Conservation (phyloP, 1,139 yeast genomes). For the Eremothecium cymbalariae region DNA sequence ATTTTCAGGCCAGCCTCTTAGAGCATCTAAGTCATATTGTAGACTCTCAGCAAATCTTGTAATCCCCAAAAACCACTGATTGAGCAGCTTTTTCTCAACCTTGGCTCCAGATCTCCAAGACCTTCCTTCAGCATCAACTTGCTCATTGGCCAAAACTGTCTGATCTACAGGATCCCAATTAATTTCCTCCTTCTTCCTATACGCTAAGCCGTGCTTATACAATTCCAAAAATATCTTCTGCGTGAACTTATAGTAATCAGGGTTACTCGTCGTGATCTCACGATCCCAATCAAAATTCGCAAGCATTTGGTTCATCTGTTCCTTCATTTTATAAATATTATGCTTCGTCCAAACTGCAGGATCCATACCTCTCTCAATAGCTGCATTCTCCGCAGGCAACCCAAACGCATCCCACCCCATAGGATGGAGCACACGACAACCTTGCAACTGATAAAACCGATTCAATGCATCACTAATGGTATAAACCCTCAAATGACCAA, state of each 20-base stretch:
- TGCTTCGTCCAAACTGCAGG: constrained; percentile 77
- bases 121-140: constrained; percentile 80
- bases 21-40: constrained; percentile 48
- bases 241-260: constrained; percentile 88
- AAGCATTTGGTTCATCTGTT: constrained; percentile 67
- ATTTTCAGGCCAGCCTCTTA: constrained; percentile 76
- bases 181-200: constrained; percentile 76
- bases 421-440: constrained; percentile 78
- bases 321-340: constrained; percentile 76
- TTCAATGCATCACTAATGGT: constrained; percentile 82
- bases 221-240: constrained; percentile 74
- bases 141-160: constrained; percentile 94
- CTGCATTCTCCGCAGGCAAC: constrained; percentile 96
- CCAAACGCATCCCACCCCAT: constrained; percentile 99
- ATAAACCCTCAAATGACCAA: constrained; percentile 90
- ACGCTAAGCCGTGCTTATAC: constrained; percentile 70
- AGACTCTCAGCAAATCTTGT: constrained; percentile 69
- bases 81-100: constrained; percentile 71
- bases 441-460: constrained; percentile 67
- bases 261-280: constrained; percentile 79
- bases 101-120: constrained; percentile 97
- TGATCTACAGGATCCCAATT: constrained; percentile 97
- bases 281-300: constrained; percentile 93
- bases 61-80: constrained; percentile 90
- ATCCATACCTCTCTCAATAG: constrained; percentile 70